Evolutionary conservation across 2,329 filamentous ascomycete species (phyloP).

Genomic region (Thielaviopsis euricoi): DNA sequence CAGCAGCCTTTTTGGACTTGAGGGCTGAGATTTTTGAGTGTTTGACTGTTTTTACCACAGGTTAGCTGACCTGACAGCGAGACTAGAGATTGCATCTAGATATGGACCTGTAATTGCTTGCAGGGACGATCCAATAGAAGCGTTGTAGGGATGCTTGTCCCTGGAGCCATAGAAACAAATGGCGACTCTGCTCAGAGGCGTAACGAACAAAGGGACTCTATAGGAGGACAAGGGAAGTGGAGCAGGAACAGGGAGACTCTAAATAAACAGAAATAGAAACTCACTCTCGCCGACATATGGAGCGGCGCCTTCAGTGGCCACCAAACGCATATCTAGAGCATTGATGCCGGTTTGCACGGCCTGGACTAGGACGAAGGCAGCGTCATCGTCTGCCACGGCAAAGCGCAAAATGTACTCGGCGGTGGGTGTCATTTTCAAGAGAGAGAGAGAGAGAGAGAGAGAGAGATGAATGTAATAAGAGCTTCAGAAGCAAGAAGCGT

Average conservation of each 20-base stretch:
- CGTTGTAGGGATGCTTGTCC: no score
- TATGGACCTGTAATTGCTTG: no score
- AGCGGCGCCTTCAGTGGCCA: constrained; percentile 50
- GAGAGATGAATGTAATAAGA: no score
- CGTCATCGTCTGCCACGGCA: constrained; percentile 34
- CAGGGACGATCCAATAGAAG: no score
- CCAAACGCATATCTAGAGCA: constrained; percentile 47
- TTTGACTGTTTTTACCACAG: constrained; percentile 23
- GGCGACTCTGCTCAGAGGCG: no score
- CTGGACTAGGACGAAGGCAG: constrained; percentile 43
- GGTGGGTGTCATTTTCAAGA: background rate
- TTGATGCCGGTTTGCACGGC: constrained; percentile 32
- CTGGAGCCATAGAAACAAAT: no score
- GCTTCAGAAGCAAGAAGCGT: no score
- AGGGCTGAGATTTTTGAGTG: constrained; percentile 28
- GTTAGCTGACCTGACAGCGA: background rate
- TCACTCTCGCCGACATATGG: constrained; percentile 42
- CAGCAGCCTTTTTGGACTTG: constrained; percentile 35
- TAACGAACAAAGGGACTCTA: background rate
- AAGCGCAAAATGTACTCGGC: constrained; percentile 35
- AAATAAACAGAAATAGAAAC: constrained; percentile 17
- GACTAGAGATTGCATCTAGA: no score
- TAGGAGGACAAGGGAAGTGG: no score
- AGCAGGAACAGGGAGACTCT: no score
- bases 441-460: background rate